These are phyloP conservation scores for Russula compacta DNA, from an alignment of 768 basidiomycete genomes.

Conservation along the genomic window DNA sequence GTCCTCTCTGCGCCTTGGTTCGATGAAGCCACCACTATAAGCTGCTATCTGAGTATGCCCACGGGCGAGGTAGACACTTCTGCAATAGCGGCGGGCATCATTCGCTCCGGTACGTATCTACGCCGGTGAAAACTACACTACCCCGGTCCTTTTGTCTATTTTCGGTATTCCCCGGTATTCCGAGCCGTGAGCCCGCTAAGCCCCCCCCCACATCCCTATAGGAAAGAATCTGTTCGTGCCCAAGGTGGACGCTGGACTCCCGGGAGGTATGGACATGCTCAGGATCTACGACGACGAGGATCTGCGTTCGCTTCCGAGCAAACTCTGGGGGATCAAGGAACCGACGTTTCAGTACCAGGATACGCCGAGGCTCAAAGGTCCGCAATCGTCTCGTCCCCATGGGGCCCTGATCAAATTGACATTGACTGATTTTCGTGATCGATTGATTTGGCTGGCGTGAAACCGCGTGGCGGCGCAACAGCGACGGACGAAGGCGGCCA, in stretches of 20 bases:
- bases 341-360: slow-evolving; percentile 41
- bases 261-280: slow-evolving; percentile 55
- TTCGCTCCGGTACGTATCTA: slow-evolving; percentile 43
- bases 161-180: not conserved
- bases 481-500: not conserved
- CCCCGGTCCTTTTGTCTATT: not conserved
- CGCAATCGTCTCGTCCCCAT: slow-evolving; percentile 12
- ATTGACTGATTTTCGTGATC: not conserved
- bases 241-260: slow-evolving; percentile 38
- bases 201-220: slow-evolving; percentile 29
- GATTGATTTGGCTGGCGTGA: not conserved
- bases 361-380: slow-evolving; percentile 43
- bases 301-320: slow-evolving; percentile 44
- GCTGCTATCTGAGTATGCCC: slow-evolving; percentile 80
- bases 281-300: slow-evolving; percentile 52
- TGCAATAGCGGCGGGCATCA: slow-evolving; percentile 39
- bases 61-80: slow-evolving; percentile 57
- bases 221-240: slow-evolving; percentile 67
- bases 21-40: slow-evolving; percentile 38
- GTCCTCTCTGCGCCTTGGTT: slow-evolving; percentile 47
- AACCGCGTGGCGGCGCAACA: not conserved
- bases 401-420: no score
- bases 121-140: no score
- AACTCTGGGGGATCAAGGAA: slow-evolving; percentile 71
- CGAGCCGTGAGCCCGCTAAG: not conserved